Evolutionary conservation across 2,329 filamentous ascomycete species (phyloP), one percentile per base, ranked within the genome.

Genomic region (Graphilbum fragrans): DNA sequence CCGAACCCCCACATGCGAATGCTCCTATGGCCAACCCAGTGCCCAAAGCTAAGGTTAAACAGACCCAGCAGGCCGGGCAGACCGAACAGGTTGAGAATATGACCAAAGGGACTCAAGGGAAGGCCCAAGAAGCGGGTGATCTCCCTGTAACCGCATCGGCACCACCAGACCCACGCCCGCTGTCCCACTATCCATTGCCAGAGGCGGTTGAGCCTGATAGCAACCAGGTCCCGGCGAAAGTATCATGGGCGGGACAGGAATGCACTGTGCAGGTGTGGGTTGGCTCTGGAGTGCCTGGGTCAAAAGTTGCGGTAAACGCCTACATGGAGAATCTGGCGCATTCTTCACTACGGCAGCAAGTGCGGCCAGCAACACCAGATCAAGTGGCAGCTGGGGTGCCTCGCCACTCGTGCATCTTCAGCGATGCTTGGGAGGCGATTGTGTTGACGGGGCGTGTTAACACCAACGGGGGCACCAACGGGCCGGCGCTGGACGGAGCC

Each of bases 301-400:
- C 52, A 3, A 56, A 61, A 36, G 50, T 55, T 5, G 62, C 69
- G 14, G 55, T 71, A 33, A 60, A 61, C 41, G 62, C 64, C 17
- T 76, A 76, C 55, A 66, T 67, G 55, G 58, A 53, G 45, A 58
- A 70, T 46, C 57, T 68, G 19, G 45, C 61, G 22, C 6, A 36
- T 17, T 42, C 57, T 1, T 45, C 48, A 3, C 45, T 72, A 12
- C 56, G 57, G n/a, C 47, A 52, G 19, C 48, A 52, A 21, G 50
- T 70, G 16, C 66, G 62, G 1, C 68, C 70, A 4, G 67, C 59
- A 5, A 66, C 65, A 7, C 68, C 71, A 12, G 56, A 58, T 18
- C 73, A 77, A 41, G 55, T 70, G 16, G 55, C 52, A 3, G 68
- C 69, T 0, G 73, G 73, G 2, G 69, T 66, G 5, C 72, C 72